phyloP scores from a whole-genome alignment of 1,284 basidiomycete species.

The Moesziomyces antarcticus region DNA sequence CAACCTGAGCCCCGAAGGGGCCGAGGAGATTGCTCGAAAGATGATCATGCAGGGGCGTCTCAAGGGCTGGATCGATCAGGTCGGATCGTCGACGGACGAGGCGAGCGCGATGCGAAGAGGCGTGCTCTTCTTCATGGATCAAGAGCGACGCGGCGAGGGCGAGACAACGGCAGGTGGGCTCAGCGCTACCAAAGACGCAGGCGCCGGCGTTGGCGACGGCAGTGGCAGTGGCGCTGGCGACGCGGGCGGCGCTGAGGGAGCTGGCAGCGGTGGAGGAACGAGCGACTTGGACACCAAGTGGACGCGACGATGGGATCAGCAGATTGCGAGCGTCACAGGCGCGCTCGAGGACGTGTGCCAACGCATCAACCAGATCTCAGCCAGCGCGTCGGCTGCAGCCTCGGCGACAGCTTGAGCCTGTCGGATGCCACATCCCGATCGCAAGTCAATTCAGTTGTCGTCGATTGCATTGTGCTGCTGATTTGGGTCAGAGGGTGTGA shows the following conservation, averaged over 20 bases:
- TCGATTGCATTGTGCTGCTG: too few relatives aligned
- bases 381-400: slow-evolving; percentile 4
- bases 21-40: slow-evolving; percentile 90
- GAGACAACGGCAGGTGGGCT: slow-evolving; percentile 46
- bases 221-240: slow-evolving; percentile 3
- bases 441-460: too few relatives aligned
- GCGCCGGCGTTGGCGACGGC: slow-evolving; percentile 10
- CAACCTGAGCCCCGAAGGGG: slow-evolving; percentile 72
- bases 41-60: slow-evolving; percentile 96
- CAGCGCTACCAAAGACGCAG: slow-evolving; percentile 25
- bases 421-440: too few relatives aligned
- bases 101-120: slow-evolving; percentile 69
- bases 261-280: slow-evolving; percentile 9
- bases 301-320: slow-evolving; percentile 49
- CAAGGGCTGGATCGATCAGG: slow-evolving; percentile 91
- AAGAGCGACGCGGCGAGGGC: slow-evolving; percentile 32
- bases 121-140: slow-evolving; percentile 87
- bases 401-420: not conserved
- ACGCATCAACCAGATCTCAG: slow-evolving; percentile 34
- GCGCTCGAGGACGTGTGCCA: slow-evolving; percentile 50
- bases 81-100: slow-evolving; percentile 66
- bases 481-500: too few relatives aligned
- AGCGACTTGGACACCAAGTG: slow-evolving; percentile 39
- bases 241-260: slow-evolving; percentile 12
- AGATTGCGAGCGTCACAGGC: slow-evolving; percentile 47